Evolutionary conservation across 1,139 yeast species (phyloP), one percentile per base, ranked within the genome.

Genomic region (Debaryomycetaceae sp.): DNA sequence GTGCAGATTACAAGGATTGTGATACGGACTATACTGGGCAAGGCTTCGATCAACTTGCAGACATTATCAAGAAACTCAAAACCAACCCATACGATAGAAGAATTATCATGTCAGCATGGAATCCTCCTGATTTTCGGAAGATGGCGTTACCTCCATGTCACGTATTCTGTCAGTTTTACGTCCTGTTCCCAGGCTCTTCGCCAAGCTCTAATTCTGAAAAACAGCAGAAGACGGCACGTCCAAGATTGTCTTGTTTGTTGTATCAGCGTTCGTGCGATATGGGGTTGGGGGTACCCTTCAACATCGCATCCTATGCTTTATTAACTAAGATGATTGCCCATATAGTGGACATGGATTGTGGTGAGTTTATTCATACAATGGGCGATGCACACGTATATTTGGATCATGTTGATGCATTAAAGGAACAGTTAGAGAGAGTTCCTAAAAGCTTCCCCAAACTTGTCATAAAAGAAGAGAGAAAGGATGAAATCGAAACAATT

Each of bases 61-160:
- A 87, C 40, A 80, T 92, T 24, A 87, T 92, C 39, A 70, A 84
- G 40, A 87, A 85, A 50, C 70, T 92, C 50, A 88, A 84, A 55
- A 84, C 80, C 9, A 88, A 86, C 55, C 99, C 99, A 2, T 87
- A 87, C 55, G 98, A 92, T 61, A 77, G 99, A 56, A 75, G 99
- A 58, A 88, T 92, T 52, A 89, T 92, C 44, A 67, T 92, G 79
- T 83, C 95, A 35, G 98, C 99, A 0, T 92, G 99, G 99, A 92
- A 92, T 57, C 98, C 99, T 3, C 88, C 96, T 1, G 99, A 91
- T 55, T 87, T 92, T 59, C 73, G 79, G 38, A 73, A 81, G 47
- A 92, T 92, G 99, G 99, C 98, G 0, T 73, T 92, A 41, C 99
- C 99, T 14, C 99, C 99, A 26, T 92, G 99, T 56, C 99, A 92